Base-by-base conservation (phyloP, 495 filamentous ascomycete genomes). In the Penicillium robsamsonii region DNA sequence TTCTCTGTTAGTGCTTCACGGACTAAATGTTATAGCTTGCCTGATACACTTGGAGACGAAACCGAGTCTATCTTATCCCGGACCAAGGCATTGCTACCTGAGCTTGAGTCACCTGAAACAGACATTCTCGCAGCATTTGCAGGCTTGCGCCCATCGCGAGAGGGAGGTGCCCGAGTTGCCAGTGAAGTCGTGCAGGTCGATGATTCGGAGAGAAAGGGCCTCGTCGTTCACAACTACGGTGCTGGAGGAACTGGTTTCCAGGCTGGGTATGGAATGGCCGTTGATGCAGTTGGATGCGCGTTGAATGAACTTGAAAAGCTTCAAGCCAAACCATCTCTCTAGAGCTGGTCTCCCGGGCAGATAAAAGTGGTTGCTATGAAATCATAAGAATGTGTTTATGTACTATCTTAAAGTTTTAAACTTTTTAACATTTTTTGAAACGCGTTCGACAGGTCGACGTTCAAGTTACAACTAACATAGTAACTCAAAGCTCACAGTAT, bases 161-260 rank as follows among this genome's bases (percentile, higher is more conserved):
- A 68, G 24, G 64, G 67, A 30, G 67, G 65, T 9, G 65, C 67
- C 1, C 48, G 67, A 24, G 61, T 71, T 17, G 59, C 66, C 5
- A 50, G 53, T 57, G 67, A 69, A 25, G 25, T 40, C 3, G 47
- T 61, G 1, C 5, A 37, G 22, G 5, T 50, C 5, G 55, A 55
- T 31, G n/a, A 5, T 4, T 30, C 33, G 1, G 22, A 22, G 4
- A 12, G 47, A 12, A 31, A 45, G 29, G 52, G 29, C 13, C 40
- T 48, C 0, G 42, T 67, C 22, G 61, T 67, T 12, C 64, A 67
- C 45, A 64, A 64, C 35, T 96, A 64, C 48, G 53, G 61, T 1
- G 55, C 58, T 50, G 56, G 64, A 10, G 58, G 61, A 33, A 64
- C 64, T 4, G 61, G 64, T 5, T 67, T 61, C 20, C 61, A 67